Base-by-base conservation (phyloP, 768 basidiomycete genomes). In the Aureoboletus auriporus region DNA sequence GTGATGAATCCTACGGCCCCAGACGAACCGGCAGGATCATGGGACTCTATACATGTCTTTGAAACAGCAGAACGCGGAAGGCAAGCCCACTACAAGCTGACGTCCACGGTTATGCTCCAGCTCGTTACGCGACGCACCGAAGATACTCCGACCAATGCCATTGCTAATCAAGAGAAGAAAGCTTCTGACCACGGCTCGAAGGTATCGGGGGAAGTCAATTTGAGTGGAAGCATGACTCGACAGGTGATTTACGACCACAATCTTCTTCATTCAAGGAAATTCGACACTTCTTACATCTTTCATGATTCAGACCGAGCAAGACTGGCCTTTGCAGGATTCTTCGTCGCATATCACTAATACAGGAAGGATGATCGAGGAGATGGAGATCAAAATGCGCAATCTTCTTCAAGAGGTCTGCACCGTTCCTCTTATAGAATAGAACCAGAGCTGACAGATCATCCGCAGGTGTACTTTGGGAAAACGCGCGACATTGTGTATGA, bases 321-420 rank as follows among this genome's bases (percentile, higher is more conserved):
- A 95, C 64, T 86, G 79, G 69, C 82, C 91, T 23, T 62, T 96
- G 44, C 84, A 88, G 31, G 89, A 89, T 56, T 65, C 77, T 36
- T 79, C 84, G 17, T 86, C 89, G 36, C 96, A 99, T 69, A 87
- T 99, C 50, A 79, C 83, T 37, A 98, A 98, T 68, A 85, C 86
- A n/a, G 96, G 96, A 5, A 80, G 78, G 56, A 87, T 97, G 84
- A 85, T 99, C 54, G 96, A 99, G 68, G 96, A 98, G 55, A 94
- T 95, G 91, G 96, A 99, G 70, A 92, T 94, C 66, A 98, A 98
- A 74, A 93, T 98, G 92, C 80, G 96, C 34, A 96, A 96, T 68
- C 72, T 93, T 47, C 75, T 99, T 41, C 89, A 92, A 68, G 91
- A 93, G 75, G 90, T 83, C 50, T 39, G 71, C 35, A 23, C 49